Evolutionary conservation across 345 rosid genomes (phyloP), one percentile per base, ranked within the genome.

Genomic region (Hirschfeldia incana): DNA sequence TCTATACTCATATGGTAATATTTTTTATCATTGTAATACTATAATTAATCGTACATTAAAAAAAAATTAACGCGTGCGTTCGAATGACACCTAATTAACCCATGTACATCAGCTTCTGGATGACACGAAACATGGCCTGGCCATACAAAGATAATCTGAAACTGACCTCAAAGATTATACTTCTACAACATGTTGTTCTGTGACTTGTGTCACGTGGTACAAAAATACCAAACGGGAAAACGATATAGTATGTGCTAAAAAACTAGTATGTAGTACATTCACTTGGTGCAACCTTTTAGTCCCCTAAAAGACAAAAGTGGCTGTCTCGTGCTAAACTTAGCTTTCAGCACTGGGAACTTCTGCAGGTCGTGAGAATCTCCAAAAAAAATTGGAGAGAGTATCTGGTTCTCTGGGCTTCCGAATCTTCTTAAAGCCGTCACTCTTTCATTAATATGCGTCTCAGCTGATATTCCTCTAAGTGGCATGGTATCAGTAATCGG

Each of bases 281-380:
- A 65, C 34, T 55, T 68, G 3, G 65, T 67, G 65, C 29, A 69
- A 53, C 60, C 55, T 30, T 78, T 89, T 88, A 92, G 65, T 94
- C 97, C 36, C 97, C 97, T 0, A 94, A 86, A 72, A 92, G 84
- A 83, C 92, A 91, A 29, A n/a, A 90, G 92, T 2, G 97, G 98
- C 34, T 92, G 97, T 70, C 94, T 83, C 98, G 92, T 88, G 88
- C 98, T 89, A 67, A 91, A 97, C 89, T 94, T 95, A 5, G 86
- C 89, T 87, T 92, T 91, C 27, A 94, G 87, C 42, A 84, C 92
- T n/a, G 93, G 97, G 80, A 87, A 94, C 65, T 29, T 75, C 62
- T 86, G 84, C 79, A 92, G 75, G 76, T 90, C 90, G 49, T 85
- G 93, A 59, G 93, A 92, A 32, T 78, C 77, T 26, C 92, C 21